Base-by-base conservation (phyloP, 1,284 basidiomycete species). In the Trametes pubescens region DNA sequence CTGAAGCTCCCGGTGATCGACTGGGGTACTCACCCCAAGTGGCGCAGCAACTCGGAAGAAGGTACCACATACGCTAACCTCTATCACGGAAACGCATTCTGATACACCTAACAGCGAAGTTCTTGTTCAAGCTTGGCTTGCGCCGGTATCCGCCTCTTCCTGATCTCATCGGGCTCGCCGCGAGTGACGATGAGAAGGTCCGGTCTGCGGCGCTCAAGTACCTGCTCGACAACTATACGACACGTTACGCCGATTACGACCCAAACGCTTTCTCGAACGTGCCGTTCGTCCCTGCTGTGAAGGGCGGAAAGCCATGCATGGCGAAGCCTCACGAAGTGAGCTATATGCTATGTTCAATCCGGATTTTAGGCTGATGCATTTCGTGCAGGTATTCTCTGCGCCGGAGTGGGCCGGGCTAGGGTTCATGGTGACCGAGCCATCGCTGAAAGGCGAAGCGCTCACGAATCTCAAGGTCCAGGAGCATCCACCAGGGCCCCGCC, bases 1-100 rank as follows among this genome's bases (percentile, higher is more conserved):
- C 81, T 99, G 2, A 85, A 86, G 9, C 79, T 99, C 10, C 95
- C 96, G 0, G 75, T 97, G 1, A 82, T 99, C 44, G 94, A 95
- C 71, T 99, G 96, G 96, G 90, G 92, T 0, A 83, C 82, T 10
- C 83, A 88, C 65, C 77, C 78, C 8, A 94, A 91, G 73, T 98
- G 96, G 96, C 84, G 86, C 59, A 76, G 83, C 3, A 85, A 83
- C 22, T 94, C 93, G 0, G 93, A 95, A 32, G 96, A 98, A 88
- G 94, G 95, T 92, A 55, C 46, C n/a, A 10, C 7, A n/a, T 13
- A 4, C 21, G 0, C 24, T 38, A 8, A 11, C 13, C 13, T 18
- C 10, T 8, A n/a, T 29, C 16, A 7, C 35, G 11, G n/a, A n/a
- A 2, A 44, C 32, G 2, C 22, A 32, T 32, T 18, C 26, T 43